Conservation (phyloP, 441 rosid genomes). For the Populus hybrid region DNA sequence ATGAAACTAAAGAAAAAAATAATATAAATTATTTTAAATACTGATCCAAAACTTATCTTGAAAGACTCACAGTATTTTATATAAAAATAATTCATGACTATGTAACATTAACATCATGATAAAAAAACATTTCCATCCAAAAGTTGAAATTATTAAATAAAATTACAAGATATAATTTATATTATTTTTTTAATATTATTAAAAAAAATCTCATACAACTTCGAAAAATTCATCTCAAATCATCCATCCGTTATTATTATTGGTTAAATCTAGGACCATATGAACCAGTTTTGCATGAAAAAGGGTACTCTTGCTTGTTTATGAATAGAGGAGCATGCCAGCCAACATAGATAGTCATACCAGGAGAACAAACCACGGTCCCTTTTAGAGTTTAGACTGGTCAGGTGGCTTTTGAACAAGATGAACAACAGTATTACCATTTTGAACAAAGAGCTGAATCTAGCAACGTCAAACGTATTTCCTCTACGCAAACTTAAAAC, state of each 20-base stretch:
- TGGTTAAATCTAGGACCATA: no score
- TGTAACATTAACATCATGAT: no score
- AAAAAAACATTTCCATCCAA: no score
- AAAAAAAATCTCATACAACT: no score
- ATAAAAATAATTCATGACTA: no score
- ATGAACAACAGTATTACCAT: not conserved
- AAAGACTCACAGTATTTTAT: no score
- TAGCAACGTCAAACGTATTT: not conserved
- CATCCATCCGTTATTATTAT: no score
- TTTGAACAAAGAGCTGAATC: not conserved
- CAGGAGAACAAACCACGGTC: not conserved
- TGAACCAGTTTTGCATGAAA: not conserved
- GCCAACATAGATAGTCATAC: not conserved
- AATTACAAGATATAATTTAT: no score
- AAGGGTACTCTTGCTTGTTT: not conserved
- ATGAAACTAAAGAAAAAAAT: not conserved
- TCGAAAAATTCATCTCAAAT: no score
- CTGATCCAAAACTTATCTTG: no score
- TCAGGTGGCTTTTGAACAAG: not conserved
- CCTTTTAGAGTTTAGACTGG: not conserved
- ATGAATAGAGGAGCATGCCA: not conserved
- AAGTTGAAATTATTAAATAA: accelerated
- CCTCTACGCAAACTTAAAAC: not conserved
- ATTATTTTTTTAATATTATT: no score
- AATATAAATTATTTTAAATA: no score